Conservation (phyloP, 2,329 filamentous ascomycete genomes). For the Ophiostoma piceae region DNA sequence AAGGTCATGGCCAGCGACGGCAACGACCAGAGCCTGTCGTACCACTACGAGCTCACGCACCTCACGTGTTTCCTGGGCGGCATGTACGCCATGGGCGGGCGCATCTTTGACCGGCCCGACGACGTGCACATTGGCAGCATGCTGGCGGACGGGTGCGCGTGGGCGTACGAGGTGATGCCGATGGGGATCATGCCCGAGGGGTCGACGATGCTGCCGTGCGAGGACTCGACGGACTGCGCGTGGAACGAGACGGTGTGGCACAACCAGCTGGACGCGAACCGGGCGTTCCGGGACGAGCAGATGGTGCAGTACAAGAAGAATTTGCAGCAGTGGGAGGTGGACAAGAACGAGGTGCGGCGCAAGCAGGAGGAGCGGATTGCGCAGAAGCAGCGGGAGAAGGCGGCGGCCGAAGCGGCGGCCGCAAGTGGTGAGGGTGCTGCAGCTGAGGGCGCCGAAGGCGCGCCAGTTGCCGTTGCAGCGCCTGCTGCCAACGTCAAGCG, state of each 20-base stretch:
- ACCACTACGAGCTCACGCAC: conserved; percentile 58
- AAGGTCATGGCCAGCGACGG: conserved; percentile 47
- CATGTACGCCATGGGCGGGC: conserved; percentile 63
- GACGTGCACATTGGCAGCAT: conserved; percentile 60
- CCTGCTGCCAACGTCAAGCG: not conserved
- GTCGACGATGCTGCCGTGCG: conserved; percentile 47
- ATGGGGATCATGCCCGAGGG: conserved; percentile 63
- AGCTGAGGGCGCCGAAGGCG: not conserved
- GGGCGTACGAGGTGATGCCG: conserved; percentile 58
- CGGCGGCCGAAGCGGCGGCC: not conserved
- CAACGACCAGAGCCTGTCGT: conserved; percentile 37
- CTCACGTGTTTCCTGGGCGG: conserved; percentile 65
- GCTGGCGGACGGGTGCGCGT: conserved; percentile 64
- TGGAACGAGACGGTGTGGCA: conserved; percentile 45
- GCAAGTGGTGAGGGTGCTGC: not conserved
- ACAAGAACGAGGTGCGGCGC: conserved; percentile 46
- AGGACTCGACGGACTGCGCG: conserved; percentile 41
- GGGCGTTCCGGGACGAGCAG: conserved; percentile 40
- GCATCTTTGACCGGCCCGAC: conserved; percentile 53
- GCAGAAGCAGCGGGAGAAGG: not conserved
- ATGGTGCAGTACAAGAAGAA: conserved; percentile 40
- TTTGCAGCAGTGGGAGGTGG: conserved; percentile 41
- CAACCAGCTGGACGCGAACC: conserved; percentile 42
- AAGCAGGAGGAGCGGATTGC: conserved; percentile 27
- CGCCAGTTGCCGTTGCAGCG: not conserved